Base-by-base conservation (phyloP, 306 rosid genomes). In the Ammopiptanthus mongolicus region DNA sequence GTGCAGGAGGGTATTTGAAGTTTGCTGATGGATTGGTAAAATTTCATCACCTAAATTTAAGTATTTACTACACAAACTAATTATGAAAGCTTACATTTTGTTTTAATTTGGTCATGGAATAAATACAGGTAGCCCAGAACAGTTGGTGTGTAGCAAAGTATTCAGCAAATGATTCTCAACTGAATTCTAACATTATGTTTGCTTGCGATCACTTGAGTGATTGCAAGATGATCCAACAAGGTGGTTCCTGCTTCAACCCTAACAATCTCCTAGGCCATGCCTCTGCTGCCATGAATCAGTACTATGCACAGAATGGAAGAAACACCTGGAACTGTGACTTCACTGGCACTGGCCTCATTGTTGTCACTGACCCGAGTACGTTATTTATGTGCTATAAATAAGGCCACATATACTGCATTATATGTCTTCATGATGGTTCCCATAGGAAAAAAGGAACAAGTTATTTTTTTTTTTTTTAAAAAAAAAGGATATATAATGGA, bases 231-330 rank as follows among this genome's bases (percentile, higher is more conserved):
- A 83, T 83, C 13, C 53, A 78, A 65, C 13, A 44, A 15, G 82
- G 65, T 10, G 86, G 87, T 5, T 31, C 78, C 9, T 88, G 88
- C 69, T 79, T 15, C 22, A 0, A 57, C 9, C 89, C 92, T 1
- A 23, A 76, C 75, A 65, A 61, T 23, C 39, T 47, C 21, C n/a
- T 63, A 0, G 80, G 21, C 46, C 85, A 83, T 70, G 91, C 93
- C 71, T 82, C 89, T 18, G 69, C 48, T 73, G 80, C 57, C 12
- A 84, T 86, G 91, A 86, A 86, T 75, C 79, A 69, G 58, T 86
- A 69, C 75, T 82, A 78, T 74, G 81, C 72, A 48, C 37, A 2
- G 18, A 47, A 0, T 25, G 81, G 84, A 5, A 78, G 70, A 68
- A 69, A 62, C 13, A 4, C 21, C 1, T 71, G 82, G 71, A 52